Evolutionary conservation across 495 filamentous ascomycete species (phyloP).

Genomic region (Penicillium argentinense): DNA sequence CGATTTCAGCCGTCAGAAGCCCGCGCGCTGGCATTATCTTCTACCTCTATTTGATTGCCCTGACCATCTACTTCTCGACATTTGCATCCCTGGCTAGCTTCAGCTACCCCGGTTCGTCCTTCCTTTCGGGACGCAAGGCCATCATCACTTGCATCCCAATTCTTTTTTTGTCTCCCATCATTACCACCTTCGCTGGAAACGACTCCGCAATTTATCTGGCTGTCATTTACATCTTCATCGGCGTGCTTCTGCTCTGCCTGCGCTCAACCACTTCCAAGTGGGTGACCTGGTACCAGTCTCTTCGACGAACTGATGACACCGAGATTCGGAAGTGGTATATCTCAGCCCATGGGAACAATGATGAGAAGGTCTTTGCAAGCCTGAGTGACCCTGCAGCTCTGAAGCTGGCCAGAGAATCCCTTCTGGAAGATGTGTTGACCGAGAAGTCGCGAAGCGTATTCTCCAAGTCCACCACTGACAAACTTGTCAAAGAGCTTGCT

Average conservation of each 20-base stretch:
- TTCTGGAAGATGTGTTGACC: conserved; percentile 43
- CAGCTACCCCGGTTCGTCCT: conserved; percentile 54
- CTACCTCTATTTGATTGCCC: conserved; percentile 47
- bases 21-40: conserved; percentile 48
- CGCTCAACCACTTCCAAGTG: conserved; percentile 49
- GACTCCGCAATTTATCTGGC: conserved; percentile 50
- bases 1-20: conserved; percentile 38
- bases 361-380: conserved; percentile 38
- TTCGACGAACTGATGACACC: conserved; percentile 46
- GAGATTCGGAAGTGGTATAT: conserved; percentile 53
- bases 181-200: conserved; percentile 47
- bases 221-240: conserved; percentile 46
- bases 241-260: conserved; percentile 43
- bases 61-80: conserved; percentile 51
- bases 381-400: conserved; percentile 45
- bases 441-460: conserved; percentile 47
- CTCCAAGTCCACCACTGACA: conserved; percentile 39
- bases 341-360: conserved; percentile 28
- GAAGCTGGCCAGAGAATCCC: conserved; percentile 47
- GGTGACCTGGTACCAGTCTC: conserved; percentile 49
- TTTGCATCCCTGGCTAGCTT: conserved; percentile 56
- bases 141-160: conserved; percentile 47
- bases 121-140: conserved; percentile 50
- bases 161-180: conserved; percentile 46
- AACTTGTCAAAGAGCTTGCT: conserved; percentile 48